These are phyloP conservation scores for Corynascus novoguineensis DNA, from an alignment of 495 filamentous ascomycete genomes.

Conservation along the genomic window DNA sequence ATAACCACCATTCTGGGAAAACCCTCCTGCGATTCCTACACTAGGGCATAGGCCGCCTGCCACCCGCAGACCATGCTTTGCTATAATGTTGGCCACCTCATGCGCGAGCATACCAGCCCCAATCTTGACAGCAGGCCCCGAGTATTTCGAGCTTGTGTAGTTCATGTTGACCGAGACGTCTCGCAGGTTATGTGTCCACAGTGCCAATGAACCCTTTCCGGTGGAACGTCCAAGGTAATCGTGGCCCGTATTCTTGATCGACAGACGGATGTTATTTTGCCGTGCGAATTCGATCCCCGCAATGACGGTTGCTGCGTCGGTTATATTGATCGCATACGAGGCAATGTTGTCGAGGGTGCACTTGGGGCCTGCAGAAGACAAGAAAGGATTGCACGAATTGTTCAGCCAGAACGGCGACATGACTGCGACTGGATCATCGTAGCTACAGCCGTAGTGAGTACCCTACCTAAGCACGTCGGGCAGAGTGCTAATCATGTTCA, in stretches of 20 bases:
- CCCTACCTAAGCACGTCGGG: too few species aligned
- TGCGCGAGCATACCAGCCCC: conserved; percentile 49
- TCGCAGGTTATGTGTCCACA: conserved; percentile 61
- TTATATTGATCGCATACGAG: conserved; percentile 49
- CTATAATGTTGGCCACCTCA: conserved; percentile 42
- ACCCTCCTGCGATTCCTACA: conserved; percentile 47
- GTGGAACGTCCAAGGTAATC: conserved; percentile 41
- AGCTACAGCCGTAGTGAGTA: too few species aligned
- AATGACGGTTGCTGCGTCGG: conserved; percentile 30
- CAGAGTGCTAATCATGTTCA: too few species aligned
- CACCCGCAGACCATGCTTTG: conserved; percentile 36
- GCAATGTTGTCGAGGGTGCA: conserved; percentile 53
- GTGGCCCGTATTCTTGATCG: conserved; percentile 43
- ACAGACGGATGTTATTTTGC: conserved; percentile 33
- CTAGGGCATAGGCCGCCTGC: conserved; percentile 45
- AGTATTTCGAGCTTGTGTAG: conserved; percentile 34
- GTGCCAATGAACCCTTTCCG: conserved; percentile 48
- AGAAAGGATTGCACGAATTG: conserved; percentile 53
- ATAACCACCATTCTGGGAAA: conserved; percentile 58
- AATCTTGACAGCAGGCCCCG: conserved; percentile 45
- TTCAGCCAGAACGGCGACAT: conserved; percentile 45
- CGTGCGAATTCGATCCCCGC: conserved; percentile 44
- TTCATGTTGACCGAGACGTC: conserved; percentile 35
- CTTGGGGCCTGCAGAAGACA: conserved; percentile 14
- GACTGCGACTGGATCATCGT: conserved; percentile 24